Conservation (phyloP, 352 stramenopile genomes). For the Phytophthora podocarpi region DNA sequence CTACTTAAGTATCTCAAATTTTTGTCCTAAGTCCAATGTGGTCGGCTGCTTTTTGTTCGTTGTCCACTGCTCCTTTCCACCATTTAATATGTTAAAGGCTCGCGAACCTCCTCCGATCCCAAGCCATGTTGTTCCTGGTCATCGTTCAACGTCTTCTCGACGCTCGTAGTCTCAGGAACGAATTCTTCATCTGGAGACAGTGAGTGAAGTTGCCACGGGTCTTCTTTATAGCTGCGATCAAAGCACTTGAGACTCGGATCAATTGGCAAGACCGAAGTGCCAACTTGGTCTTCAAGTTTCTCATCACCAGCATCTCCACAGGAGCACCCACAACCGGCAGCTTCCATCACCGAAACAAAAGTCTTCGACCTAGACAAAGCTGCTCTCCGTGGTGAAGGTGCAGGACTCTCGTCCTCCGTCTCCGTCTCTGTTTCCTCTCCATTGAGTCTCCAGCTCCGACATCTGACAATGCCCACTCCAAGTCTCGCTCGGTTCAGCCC, state of each 20-base stretch:
- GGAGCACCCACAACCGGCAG: conserved; percentile 4
- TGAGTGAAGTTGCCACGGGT: conserved; percentile 28
- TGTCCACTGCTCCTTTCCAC: no score
- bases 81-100: no score
- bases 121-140: not conserved
- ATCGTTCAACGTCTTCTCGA: not conserved
- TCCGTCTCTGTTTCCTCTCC: conserved; percentile 34
- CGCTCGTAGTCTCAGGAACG: conserved; percentile 1
- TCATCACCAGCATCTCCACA: not conserved
- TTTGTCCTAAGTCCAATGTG: no score
- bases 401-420: conserved; percentile 25
- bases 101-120: no score
- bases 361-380: no score
- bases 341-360: not conserved
- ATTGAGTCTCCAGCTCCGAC: conserved; percentile 13
- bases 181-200: conserved; percentile 23
- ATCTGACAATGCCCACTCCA: conserved; percentile 31
- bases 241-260: conserved; percentile 27
- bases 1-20: not conserved
- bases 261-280: conserved; percentile 15
- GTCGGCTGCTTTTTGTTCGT: no score
- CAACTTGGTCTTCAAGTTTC: conserved; percentile 13
- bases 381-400: conserved; percentile 4
- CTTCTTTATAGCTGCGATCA: conserved; percentile 12
- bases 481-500: conserved; percentile 19